These are phyloP conservation scores for Boletus rubroflammeus DNA, from an alignment of 768 basidiomycete species.

Conservation along the genomic window DNA sequence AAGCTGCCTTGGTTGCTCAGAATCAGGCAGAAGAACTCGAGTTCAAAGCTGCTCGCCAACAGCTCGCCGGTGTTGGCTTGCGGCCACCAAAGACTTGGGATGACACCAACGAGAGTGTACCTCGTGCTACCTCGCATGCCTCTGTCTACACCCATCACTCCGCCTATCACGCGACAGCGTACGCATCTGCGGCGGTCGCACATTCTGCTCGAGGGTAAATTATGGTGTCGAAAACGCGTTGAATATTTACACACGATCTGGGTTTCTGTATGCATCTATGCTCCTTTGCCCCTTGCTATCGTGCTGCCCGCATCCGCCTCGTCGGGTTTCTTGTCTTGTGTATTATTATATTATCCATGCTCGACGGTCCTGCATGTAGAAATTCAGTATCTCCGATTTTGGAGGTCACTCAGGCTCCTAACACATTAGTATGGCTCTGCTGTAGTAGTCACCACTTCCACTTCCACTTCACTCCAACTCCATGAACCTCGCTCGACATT, in stretches of 20 bases:
- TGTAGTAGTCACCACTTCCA: constrained; percentile 4
- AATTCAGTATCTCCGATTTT: constrained; percentile 4
- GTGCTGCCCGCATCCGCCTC: constrained; percentile 9
- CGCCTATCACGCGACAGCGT: constrained; percentile 27
- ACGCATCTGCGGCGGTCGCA: constrained; percentile 24
- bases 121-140: constrained; percentile 22
- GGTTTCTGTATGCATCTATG: constrained; percentile 25
- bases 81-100: constrained; percentile 78
- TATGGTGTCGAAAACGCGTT: constrained; percentile 4
- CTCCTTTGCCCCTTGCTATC: constrained; percentile 18
- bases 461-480: constrained; percentile 21
- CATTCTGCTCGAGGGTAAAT: constrained; percentile 30
- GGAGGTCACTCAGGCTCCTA: constrained; percentile 13
- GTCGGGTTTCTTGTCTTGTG: constrained; percentile 20
- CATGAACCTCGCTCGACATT: constrained; percentile 87
- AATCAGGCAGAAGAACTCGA: constrained; percentile 77
- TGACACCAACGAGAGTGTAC: constrained; percentile 41
- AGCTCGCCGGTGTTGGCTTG: constrained; percentile 69
- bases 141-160: constrained; percentile 26
- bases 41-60: constrained; percentile 76
- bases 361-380: constrained; percentile 3
- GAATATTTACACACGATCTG: constrained; percentile 21
- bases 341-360: constrained; percentile 16
- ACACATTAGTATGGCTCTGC: constrained; percentile 19
- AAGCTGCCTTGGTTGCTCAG: constrained; percentile 74